A percentile compares a stretch with the other conserved stretches of the same genome.
These are phyloP conservation scores for Dryas drummondii DNA, from an alignment of 306 rosid genomes.

Conservation along the genomic window DNA sequence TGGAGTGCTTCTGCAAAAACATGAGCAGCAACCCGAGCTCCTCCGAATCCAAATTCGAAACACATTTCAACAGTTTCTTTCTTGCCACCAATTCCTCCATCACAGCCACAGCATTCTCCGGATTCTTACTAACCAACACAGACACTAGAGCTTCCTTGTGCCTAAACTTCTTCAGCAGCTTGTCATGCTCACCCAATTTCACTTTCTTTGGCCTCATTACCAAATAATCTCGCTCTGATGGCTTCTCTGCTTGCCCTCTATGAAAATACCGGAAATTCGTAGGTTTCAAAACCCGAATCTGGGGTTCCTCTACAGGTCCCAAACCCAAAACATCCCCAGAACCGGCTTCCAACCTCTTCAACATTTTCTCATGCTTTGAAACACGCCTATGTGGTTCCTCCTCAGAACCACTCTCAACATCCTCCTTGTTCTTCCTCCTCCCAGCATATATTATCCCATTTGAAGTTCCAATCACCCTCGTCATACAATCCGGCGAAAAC, in stretches of 20 bases:
- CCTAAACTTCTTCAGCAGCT: conserved; percentile 77
- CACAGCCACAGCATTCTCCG: conserved; percentile 72
- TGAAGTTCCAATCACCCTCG: conserved; percentile 73
- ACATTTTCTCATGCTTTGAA: conserved; percentile 2
- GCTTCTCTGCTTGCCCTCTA: conserved; percentile 86
- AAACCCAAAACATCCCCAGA: conserved; percentile 38
- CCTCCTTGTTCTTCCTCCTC: conserved; percentile 57
- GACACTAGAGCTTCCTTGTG: conserved; percentile 78
- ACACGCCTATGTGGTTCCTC: conserved; percentile 10
- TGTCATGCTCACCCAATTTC: conserved; percentile 68
- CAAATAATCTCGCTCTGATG: conserved; percentile 62
- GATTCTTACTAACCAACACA: conserved; percentile 59
- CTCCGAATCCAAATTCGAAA: conserved; percentile 53
- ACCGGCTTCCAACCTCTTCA: conserved; percentile 18
- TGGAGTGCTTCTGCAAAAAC: conserved; percentile 65
- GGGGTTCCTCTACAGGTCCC: conserved; percentile 31
- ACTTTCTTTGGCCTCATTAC: conserved; percentile 51
- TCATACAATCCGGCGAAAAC: conserved; percentile 58
- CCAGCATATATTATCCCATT: conserved; percentile 78
- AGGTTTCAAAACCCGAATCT: conserved; percentile 50
- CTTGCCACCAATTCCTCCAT: conserved; percentile 89
- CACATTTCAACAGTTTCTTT: conserved; percentile 64
- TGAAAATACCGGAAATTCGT: conserved; percentile 63
- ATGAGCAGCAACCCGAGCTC: conserved; percentile 57
- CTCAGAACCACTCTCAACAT: conserved; percentile 27